Conservation (phyloP, 495 filamentous ascomycete genomes). For the Penicillium coffeae region DNA sequence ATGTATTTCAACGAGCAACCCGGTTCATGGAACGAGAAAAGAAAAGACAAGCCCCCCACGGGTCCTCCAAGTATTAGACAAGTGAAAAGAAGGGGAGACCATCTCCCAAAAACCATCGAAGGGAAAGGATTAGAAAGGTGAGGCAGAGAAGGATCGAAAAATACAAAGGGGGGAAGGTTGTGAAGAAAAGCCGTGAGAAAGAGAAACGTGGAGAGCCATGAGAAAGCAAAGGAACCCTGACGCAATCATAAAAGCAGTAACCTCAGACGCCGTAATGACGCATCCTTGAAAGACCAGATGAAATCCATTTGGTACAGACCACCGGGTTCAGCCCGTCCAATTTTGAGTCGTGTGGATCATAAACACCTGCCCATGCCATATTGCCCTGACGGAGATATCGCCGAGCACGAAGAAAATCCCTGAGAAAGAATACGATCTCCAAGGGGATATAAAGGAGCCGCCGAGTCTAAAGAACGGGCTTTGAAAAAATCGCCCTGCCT, state of each 20-base stretch:
- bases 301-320: constrained; percentile 28
- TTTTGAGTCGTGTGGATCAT: constrained; percentile 43
- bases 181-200: neutral
- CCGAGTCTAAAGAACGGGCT: constrained; percentile 19
- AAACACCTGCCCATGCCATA: constrained; percentile 45
- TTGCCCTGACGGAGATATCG: constrained; percentile 18
- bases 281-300: constrained; percentile 26
- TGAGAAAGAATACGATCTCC: constrained; percentile 2
- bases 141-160: neutral
- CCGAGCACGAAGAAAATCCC: constrained; percentile 17
- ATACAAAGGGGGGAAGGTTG: neutral
- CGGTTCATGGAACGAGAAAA: constrained; percentile 2
- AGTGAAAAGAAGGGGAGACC: constrained; percentile 18
- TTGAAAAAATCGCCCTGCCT: neutral
- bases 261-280: constrained; percentile 34
- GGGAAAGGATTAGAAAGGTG: constrained; percentile 13
- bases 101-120: constrained; percentile 15
- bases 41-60: constrained; percentile 21
- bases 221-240: constrained; percentile 26
- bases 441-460: constrained; percentile 10
- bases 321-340: constrained; percentile 30
- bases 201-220: constrained; percentile 24
- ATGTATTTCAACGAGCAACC: constrained; percentile 28
- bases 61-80: constrained; percentile 30
- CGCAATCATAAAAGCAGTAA: constrained; percentile 20